Conservation (phyloP, 1,139 yeast genomes). For the Arxiozyma slooffiae region DNA sequence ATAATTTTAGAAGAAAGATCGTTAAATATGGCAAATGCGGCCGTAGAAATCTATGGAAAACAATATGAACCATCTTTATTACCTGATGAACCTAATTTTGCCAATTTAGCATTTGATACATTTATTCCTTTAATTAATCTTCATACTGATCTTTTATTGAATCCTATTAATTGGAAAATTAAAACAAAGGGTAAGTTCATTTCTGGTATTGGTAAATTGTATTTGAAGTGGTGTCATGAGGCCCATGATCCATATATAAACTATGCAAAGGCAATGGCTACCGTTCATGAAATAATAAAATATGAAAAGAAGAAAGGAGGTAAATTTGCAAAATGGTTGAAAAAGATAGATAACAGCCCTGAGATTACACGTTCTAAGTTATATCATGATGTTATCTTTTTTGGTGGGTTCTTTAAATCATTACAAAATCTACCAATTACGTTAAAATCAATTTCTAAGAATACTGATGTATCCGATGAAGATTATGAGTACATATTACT, state of each 20-base stretch:
- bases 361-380: conserved; percentile 35
- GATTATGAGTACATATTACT: conserved; percentile 47
- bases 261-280: conserved; percentile 49
- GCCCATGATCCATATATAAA: conserved; percentile 47
- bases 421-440: conserved; percentile 64
- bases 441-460: conserved; percentile 46
- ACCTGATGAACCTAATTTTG: conserved; percentile 45
- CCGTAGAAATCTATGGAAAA: conserved; percentile 48
- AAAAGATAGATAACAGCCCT: conserved; percentile 37
- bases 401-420: conserved; percentile 69
- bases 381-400: conserved; percentile 51
- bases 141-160: conserved; percentile 47
- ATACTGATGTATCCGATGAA: conserved; percentile 42
- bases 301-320: conserved; percentile 42
- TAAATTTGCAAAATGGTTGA: conserved; percentile 43
- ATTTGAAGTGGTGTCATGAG: conserved; percentile 54
- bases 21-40: conserved; percentile 57
- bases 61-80: conserved; percentile 37
- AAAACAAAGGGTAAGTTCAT: conserved; percentile 58
- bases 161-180: conserved; percentile 44
- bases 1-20: conserved; percentile 69
- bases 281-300: conserved; percentile 46
- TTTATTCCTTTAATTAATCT: conserved; percentile 52
- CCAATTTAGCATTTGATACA: conserved; percentile 50
- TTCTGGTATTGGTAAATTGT: conserved; percentile 53